phyloP scores from a whole-genome alignment of 805 yeast species.

The Wickerhamomyces silvicola region DNA sequence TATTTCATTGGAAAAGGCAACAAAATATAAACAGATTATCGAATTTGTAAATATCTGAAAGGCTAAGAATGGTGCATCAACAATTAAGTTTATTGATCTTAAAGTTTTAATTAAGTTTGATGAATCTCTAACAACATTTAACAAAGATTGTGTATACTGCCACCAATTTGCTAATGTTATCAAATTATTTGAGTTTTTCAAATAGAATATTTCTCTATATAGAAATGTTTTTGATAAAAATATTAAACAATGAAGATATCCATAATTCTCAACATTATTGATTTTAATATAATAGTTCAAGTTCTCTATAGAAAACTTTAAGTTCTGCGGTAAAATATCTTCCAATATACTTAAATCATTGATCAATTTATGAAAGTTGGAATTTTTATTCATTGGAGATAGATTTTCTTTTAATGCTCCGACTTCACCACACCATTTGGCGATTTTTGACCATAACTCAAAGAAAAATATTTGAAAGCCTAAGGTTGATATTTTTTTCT shows the following conservation, averaged over 20 bases:
- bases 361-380: conserved; percentile 24
- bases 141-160: conserved; percentile 24
- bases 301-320: conserved; percentile 22
- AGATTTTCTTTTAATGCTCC: conserved; percentile 25
- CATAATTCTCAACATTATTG: conserved; percentile 26
- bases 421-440: conserved; percentile 33
- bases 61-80: conserved; percentile 33
- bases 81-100: conserved; percentile 25
- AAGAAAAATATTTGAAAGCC: conserved; percentile 27
- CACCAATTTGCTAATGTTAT: conserved; percentile 21
- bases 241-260: conserved; percentile 29
- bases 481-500: conserved; percentile 15
- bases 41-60: conserved; percentile 32
- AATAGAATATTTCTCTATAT: conserved; percentile 29
- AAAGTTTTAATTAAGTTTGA: conserved; percentile 22
- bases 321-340: conserved; percentile 21
- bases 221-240: conserved; percentile 29
- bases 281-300: conserved; percentile 27
- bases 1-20: conserved; percentile 24
- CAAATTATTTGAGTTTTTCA: conserved; percentile 4
- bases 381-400: conserved; percentile 25
- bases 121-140: conserved; percentile 23
- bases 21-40: conserved; percentile 27
- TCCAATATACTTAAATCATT: conserved; percentile 20
- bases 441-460: conserved; percentile 32